Base-by-base conservation (phyloP, 768 basidiomycete species). In the Panaeolus cyanescens region DNA sequence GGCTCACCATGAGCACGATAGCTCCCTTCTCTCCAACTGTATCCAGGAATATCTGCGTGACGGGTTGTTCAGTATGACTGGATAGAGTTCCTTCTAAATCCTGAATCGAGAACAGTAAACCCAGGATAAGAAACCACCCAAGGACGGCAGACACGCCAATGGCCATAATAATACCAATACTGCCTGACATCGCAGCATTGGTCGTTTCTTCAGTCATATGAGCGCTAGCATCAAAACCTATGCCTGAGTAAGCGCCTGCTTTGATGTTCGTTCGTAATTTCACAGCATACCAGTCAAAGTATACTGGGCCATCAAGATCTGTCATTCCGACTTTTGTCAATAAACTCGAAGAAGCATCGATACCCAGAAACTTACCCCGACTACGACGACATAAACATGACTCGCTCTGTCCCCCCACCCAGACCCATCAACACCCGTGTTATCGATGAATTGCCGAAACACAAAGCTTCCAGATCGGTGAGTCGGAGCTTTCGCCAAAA, bases 181-280 rank as follows among this genome's bases (percentile, higher is more conserved):
- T 80, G 1, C 88, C 90, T 39, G 88, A 83, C 82, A 83, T 87
- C 32, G 81, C 85, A 1, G 87, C 86, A 60, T 85, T 89, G 54
- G 75, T 84, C 0, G 91, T 93, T 73, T 93, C 91, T 73, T 92
- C 91, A 0, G 88, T 89, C 88, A 90, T 88, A 74, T 88, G 87
- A 56, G 89, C 83, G 69, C 89, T 84, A 15, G 90, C 90, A 67
- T 92, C 90, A 69, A 89, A 92, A 2, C 88, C 89, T 87, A 17
- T 40, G 13, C 13, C 13, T 13, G 13, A 6, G 33, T 34, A 34
- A 6, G 13, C 33, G 7, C 7, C 33, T 7, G 7, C n/a, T n/a
- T n/a, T n/a, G n/a, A n/a, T n/a, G n/a, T n/a, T n/a, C n/a, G n/a
- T n/a, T n/a, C n/a, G n/a, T 13, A 10, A 54, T n/a, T n/a, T 10